These are phyloP conservation scores for Butyriboletus loyo DNA, from an alignment of 768 basidiomycete genomes.

Conservation along the genomic window DNA sequence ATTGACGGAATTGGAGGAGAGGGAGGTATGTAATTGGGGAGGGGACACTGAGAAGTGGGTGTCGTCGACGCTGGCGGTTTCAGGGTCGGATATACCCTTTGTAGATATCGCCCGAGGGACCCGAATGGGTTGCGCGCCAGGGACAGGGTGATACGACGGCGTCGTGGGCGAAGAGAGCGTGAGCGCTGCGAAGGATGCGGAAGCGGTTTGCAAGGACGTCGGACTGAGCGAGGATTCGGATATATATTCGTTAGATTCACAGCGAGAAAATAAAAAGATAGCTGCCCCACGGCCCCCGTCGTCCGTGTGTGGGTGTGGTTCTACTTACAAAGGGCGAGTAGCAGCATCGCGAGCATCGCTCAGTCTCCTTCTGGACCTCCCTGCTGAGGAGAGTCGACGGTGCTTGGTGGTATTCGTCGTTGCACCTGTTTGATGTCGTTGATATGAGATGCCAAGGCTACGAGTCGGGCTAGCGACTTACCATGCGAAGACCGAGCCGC, in stretches of 20 bases:
- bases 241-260: neutral
- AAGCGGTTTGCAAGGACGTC: slow-evolving; percentile 34
- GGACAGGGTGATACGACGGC: slow-evolving; percentile 21
- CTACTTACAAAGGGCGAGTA: slow-evolving; percentile 66
- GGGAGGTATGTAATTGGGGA: slow-evolving; percentile 2
- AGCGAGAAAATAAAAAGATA: neutral
- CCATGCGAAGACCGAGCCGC: slow-evolving; percentile 15
- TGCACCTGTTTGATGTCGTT: slow-evolving; percentile 1
- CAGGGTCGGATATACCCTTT: slow-evolving; percentile 5
- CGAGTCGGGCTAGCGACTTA: slow-evolving; percentile 1
- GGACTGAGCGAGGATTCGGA: slow-evolving; percentile 27
- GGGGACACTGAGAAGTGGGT: slow-evolving; percentile 9
- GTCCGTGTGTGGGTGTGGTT: neutral
- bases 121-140: slow-evolving; percentile 13
- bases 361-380: slow-evolving; percentile 65
- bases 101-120: neutral
- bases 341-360: slow-evolving; percentile 82
- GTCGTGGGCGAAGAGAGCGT: slow-evolving; percentile 41
- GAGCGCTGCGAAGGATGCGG: slow-evolving; percentile 40
- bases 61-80: slow-evolving; percentile 17
- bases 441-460: neutral
- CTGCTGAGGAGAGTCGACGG: slow-evolving; percentile 67
- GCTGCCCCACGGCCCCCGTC: neutral
- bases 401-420: slow-evolving; percentile 48
- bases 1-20: slow-evolving; percentile 9